Percentiles rank a stretch among this genome's conserved stretches.
Conservation (phyloP, 2,329 filamentous ascomycete species). For the Periconia sp. region DNA sequence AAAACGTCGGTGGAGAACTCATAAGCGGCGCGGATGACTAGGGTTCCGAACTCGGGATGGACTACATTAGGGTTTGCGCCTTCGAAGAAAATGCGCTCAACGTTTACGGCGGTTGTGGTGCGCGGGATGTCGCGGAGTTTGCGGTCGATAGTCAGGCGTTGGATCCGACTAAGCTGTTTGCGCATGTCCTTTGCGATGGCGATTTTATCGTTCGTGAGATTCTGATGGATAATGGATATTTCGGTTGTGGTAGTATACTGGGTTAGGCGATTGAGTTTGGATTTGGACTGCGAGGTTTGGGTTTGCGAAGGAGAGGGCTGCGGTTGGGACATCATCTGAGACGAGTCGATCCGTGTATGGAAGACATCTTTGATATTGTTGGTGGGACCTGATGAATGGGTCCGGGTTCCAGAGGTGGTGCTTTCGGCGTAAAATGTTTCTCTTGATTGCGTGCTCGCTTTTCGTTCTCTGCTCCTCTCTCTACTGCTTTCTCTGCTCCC, state of each 20-base stretch:
- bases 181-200: constrained; percentile 30
- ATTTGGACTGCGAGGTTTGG: constrained; percentile 8
- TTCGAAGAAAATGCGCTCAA: constrained; percentile 34
- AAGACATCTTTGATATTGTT: background rate
- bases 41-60: constrained; percentile 31
- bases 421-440: constrained; percentile 36
- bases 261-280: constrained; percentile 11
- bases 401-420: constrained; percentile 20
- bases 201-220: constrained; percentile 31
- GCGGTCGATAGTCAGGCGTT: constrained; percentile 30
- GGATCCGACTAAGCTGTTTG: constrained; percentile 23
- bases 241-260: constrained; percentile 20
- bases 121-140: constrained; percentile 28
- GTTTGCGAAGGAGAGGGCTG: constrained; percentile 10
- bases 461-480: constrained; percentile 6
- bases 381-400: constrained; percentile 3
- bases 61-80: constrained; percentile 33
- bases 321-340: background rate
- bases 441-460: constrained; percentile 16
- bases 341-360: constrained; percentile 1
- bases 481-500: constrained; percentile 7
- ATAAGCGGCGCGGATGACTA: constrained; percentile 32
- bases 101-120: constrained; percentile 22
- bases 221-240: constrained; percentile 27
- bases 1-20: constrained; percentile 27